phyloP scores from a whole-genome alignment of 345 rosid genomes.

The Populus davidiana region DNA sequence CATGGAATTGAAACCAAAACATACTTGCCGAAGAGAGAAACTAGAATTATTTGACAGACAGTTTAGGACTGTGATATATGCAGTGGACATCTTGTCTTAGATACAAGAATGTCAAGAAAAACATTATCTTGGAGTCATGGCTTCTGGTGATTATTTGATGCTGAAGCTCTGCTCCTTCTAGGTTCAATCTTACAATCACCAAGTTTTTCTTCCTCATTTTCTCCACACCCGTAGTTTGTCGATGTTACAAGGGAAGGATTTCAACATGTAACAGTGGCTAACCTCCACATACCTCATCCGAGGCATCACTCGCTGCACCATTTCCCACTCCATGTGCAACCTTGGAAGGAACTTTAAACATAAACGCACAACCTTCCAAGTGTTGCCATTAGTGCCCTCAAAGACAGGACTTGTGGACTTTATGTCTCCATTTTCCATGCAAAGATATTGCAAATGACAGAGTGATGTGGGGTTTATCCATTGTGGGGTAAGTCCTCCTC shows the following conservation, averaged over 20 bases:
- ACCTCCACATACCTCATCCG: neutral
- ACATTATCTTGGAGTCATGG: neutral
- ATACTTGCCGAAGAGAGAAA: neutral
- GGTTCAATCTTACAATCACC: neutral
- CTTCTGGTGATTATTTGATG: neutral
- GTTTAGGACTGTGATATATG: neutral
- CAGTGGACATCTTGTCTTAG: neutral
- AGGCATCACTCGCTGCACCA: neutral
- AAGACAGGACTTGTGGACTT: neutral
- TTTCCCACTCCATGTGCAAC: neutral
- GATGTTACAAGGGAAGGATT: neutral
- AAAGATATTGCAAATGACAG: neutral
- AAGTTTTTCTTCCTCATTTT: neutral
- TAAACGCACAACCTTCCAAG: constrained; percentile 4
- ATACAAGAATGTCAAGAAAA: neutral
- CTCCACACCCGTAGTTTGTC: neutral
- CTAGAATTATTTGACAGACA: neutral
- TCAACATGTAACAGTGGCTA: constrained; percentile 4
- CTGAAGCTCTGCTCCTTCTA: neutral
- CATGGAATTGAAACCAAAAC: too few relatives aligned
- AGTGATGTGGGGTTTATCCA: constrained; percentile 1
- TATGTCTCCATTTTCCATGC: neutral
- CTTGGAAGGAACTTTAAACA: constrained; percentile 1
- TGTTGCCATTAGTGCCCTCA: neutral
- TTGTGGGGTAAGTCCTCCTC: neutral